These are phyloP conservation scores for Trichocomaceae sp. DNA, from an alignment of 2,329 filamentous ascomycete genomes.

Conservation along the genomic window DNA sequence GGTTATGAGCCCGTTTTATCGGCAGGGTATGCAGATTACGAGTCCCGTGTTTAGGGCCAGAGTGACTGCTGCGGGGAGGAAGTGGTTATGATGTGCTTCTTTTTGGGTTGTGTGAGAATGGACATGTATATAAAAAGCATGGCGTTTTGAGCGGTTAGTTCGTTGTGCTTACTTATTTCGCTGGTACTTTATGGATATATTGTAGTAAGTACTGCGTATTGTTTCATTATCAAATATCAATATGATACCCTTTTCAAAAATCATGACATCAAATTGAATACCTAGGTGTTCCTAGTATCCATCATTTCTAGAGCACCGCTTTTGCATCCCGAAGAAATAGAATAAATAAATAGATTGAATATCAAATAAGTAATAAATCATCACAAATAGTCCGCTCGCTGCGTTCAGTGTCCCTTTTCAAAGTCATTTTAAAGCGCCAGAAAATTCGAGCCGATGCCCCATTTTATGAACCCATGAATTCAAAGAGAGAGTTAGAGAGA, in stretches of 20 bases:
- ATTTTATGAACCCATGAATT: neutral
- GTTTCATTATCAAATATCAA: neutral
- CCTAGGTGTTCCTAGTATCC: neutral
- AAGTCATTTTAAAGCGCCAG: neutral
- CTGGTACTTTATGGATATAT: neutral
- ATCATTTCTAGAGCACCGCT: neutral
- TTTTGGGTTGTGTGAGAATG: neutral
- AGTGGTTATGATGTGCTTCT: constrained; percentile 61
- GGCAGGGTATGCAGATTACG: constrained; percentile 72
- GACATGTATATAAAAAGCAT: neutral
- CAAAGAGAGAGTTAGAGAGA: neutral
- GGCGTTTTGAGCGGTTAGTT: neutral
- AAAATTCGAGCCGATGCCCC: neutral
- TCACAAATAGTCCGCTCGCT: neutral
- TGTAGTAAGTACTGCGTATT: neutral
- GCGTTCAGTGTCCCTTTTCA: neutral
- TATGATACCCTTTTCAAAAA: constrained; percentile 1
- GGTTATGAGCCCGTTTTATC: constrained; percentile 95
- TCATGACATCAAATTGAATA: too few relatives aligned
- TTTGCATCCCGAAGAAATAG: neutral
- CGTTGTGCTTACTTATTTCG: neutral
- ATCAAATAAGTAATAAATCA: neutral
- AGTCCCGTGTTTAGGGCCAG: constrained; percentile 79
- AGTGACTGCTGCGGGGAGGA: constrained; percentile 82
- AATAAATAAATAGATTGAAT: neutral